Evolutionary conservation across 2,329 filamentous ascomycete species (phyloP).

Genomic region (Magnaporthiopsis rhizophila): DNA sequence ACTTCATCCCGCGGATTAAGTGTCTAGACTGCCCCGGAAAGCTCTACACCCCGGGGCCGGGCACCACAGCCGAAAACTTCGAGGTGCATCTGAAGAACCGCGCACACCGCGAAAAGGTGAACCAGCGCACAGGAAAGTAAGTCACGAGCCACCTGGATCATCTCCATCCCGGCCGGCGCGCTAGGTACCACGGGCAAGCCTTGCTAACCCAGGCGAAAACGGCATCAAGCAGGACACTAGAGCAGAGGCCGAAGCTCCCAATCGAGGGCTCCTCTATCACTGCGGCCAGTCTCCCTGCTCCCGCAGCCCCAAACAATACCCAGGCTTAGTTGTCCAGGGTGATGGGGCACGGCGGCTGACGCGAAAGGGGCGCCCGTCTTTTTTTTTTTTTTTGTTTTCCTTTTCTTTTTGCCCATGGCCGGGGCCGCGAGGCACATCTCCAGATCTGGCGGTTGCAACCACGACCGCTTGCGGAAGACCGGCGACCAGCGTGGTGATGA

Average conservation of each 20-base stretch:
- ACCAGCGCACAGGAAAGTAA: slow-evolving; percentile 33
- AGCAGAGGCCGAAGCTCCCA: not conserved
- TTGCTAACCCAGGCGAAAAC: not conserved
- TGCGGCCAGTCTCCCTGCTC: not conserved
- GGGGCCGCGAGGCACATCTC: not conserved
- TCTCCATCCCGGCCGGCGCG: too few relatives aligned
- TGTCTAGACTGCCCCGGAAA: slow-evolving; percentile 92
- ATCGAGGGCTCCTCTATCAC: not conserved
- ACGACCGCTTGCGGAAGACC: not conserved
- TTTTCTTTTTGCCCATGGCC: too few relatives aligned
- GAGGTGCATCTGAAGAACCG: slow-evolving; percentile 87
- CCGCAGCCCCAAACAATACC: not conserved
- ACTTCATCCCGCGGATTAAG: slow-evolving; percentile 81
- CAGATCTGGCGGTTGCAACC: not conserved
- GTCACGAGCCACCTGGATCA: not conserved
- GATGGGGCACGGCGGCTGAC: not conserved
- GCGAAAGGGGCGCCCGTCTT: not conserved
- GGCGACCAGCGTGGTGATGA: too few relatives aligned
- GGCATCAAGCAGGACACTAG: not conserved
- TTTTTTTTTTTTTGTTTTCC: too few relatives aligned
- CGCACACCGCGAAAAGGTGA: slow-evolving; percentile 66
- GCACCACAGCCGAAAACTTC: slow-evolving; percentile 80
- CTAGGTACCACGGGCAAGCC: not conserved
- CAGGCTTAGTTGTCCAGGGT: not conserved
- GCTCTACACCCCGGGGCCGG: slow-evolving; percentile 84